Base-by-base conservation (phyloP, 129 eudicot species). In the Pittosporum tobira region DNA sequence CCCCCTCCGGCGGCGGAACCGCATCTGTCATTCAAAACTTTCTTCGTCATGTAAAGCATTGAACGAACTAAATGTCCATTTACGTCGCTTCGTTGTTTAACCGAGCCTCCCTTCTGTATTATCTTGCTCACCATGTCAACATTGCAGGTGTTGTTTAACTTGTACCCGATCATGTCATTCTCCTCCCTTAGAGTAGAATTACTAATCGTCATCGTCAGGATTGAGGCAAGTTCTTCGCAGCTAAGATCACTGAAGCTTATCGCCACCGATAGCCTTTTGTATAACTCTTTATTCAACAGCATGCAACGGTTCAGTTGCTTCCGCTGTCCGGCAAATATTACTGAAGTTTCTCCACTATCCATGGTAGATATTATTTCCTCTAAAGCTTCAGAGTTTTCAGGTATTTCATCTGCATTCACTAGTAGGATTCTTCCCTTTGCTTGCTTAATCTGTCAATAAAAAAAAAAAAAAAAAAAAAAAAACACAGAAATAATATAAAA, bases 401-500 rank as follows among this genome's bases (percentile, higher is more conserved):
- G 55, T 67, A 54, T 53, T 18, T 56, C 64, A 27, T 45, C 37
- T 46, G 29, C 49, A 31, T 56, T 44, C 28, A 67, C 64, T 1
- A 67, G 57, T 43, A 67, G 48, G n/a, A 46, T 15, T 12, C 72
- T 64, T 21, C 72, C 72, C 13, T 57, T n/a, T n/a, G n/a, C n/a
- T n/a, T n/a, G n/a, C 43, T 4, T 48, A 30, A 30, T 46, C 34
- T 46, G 46, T 67, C 57, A 57, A 45, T 63, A 55, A 45, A 20
- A 5, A 25, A 37, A n/a, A 25, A 37, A 51, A 52, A 51, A 2
- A 42, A n/a, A 2, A 7, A 38, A 48, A 7, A 19, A 4, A 48
- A 21, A 19, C 5, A 1, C 9, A 20, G 7, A 24, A 48, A 2
- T 19, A 2, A 9, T 48, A 15, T 4, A 10, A 18, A 48, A 23